Base-by-base conservation (phyloP, 2,329 filamentous ascomycete species). In the Monilinia polystroma region DNA sequence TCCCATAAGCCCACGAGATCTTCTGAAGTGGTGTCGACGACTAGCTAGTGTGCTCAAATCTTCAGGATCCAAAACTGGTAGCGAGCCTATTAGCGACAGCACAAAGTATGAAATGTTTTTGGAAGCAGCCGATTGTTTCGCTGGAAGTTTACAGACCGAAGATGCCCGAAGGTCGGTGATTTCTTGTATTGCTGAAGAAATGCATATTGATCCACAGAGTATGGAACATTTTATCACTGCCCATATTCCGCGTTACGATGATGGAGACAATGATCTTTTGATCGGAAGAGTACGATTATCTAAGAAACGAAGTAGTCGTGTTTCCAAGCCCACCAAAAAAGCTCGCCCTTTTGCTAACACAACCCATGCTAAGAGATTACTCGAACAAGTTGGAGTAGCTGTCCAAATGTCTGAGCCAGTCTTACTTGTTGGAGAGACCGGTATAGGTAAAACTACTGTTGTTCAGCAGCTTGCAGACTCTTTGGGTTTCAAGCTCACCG, bases 401-500 rank as follows among this genome's bases (percentile, higher is more conserved):
- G 87, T 97, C 7, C 88, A 90, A 69, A 86, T 93, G 73, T 85
- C 87, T n/a, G 95, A 99, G 75, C 93, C 96, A 4, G 86, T 97
- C 1, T 81, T 99, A 23, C 86, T 99, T 38, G 95, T 99, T n/a
- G 95, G 95, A 75, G 95, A 99, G 80, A 99, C 95, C 10, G 95
- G 95, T 81, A 97, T 97, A 62, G 95, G 95, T 73, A 99, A 99
- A 79, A 99, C 95, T 0, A 97, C 95, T 0, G 91, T 95, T 35
- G 89, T 99, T 18, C 95, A 99, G 77, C 93, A 97, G 75, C 82
- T 99, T 66, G 93, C 95, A 0, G 88, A 90, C 67, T 85, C 90
- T 4, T 83, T 97, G 38, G 92, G 93, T 1, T 90, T 93, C 75
- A 96, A 92, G 73, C 84, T 99, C 16, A 90, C 93, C 0, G 92